Evolutionary conservation across 352 stramenopile genomes (phyloP).

Genomic region (Globisporangium uncinulatum): DNA sequence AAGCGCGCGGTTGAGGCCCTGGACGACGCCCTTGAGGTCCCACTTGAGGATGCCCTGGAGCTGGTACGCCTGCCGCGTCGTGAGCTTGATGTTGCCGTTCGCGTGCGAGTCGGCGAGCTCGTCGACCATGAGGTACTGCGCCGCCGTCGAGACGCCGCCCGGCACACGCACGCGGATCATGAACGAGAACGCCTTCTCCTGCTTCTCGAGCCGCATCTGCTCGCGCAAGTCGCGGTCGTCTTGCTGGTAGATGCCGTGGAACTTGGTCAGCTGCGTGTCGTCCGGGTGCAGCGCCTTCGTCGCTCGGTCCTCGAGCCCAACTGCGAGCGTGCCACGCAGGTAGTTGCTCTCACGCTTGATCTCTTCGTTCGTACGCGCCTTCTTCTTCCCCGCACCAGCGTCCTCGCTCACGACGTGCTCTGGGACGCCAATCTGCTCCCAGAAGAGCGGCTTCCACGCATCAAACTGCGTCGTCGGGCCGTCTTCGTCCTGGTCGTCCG

Average conservation of each 20-base stretch:
- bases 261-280: conserved; percentile 90
- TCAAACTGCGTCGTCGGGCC: conserved; percentile 68
- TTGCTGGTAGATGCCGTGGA: conserved; percentile 98
- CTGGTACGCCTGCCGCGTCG: conserved; percentile 96
- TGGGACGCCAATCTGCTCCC: conserved; percentile 67
- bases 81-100: conserved; percentile 94
- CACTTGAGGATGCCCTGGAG: conserved; percentile 97
- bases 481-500: conserved; percentile 81
- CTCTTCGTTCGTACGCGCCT: conserved; percentile 76
- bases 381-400: conserved; percentile 42
- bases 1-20: conserved; percentile 85
- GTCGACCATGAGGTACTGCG: conserved; percentile 94
- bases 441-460: conserved; percentile 67
- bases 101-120: conserved; percentile 91
- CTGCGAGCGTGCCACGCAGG: conserved; percentile 60
- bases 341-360: conserved; percentile 82
- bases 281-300: conserved; percentile 66
- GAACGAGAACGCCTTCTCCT: conserved; percentile 94
- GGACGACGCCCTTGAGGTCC: conserved; percentile 95
- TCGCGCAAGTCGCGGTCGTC: conserved; percentile 90
- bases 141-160: conserved; percentile 89
- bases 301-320: conserved; percentile 60
- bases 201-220: conserved; percentile 69
- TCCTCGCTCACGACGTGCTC: conserved; percentile 39
- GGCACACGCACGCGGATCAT: conserved; percentile 97